These are phyloP conservation scores for Leccinum truebloodii DNA, from an alignment of 768 basidiomycete genomes.

Conservation along the genomic window DNA sequence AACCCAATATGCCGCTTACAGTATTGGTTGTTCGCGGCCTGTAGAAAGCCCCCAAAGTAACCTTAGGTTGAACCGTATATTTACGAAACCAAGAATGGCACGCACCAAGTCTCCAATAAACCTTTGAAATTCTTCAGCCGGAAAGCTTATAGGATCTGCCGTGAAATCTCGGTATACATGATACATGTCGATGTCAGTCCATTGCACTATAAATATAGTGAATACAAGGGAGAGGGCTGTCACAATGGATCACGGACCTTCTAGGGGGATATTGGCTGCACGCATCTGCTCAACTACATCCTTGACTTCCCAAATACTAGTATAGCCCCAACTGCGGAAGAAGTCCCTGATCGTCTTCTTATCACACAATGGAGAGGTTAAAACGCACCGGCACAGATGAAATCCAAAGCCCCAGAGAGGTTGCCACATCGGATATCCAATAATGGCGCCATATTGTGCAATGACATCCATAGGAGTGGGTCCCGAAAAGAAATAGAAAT, in stretches of 20 bases:
- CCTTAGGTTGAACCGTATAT: background rate
- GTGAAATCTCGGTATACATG: constrained; percentile 72
- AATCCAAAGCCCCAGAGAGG: constrained; percentile 77
- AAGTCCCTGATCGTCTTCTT: background rate
- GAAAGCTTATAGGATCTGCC: constrained; percentile 62
- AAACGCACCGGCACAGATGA: constrained; percentile 60
- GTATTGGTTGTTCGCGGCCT: constrained; percentile 26
- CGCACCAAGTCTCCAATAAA: constrained; percentile 59
- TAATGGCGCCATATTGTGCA: constrained; percentile 64
- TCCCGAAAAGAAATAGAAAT: constrained; percentile 76
- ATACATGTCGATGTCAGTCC: constrained; percentile 76
- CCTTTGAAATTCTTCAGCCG: constrained; percentile 47
- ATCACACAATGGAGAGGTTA: background rate
- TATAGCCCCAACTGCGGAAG: constrained; percentile 43
- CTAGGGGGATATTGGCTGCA: constrained; percentile 67
- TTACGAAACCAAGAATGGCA: background rate
- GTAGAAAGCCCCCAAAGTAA: background rate
- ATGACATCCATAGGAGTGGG: constrained; percentile 51
- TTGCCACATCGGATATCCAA: constrained; percentile 69
- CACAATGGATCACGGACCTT: constrained; percentile 43
- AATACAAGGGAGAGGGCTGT: background rate
- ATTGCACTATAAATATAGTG: constrained; percentile 49
- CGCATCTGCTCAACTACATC: constrained; percentile 58
- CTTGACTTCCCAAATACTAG: constrained; percentile 51
- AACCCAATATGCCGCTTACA: constrained; percentile 11